These are phyloP conservation scores for Nepenthes gracilis DNA, from an alignment of 148 eudicot genomes.

Conservation along the genomic window DNA sequence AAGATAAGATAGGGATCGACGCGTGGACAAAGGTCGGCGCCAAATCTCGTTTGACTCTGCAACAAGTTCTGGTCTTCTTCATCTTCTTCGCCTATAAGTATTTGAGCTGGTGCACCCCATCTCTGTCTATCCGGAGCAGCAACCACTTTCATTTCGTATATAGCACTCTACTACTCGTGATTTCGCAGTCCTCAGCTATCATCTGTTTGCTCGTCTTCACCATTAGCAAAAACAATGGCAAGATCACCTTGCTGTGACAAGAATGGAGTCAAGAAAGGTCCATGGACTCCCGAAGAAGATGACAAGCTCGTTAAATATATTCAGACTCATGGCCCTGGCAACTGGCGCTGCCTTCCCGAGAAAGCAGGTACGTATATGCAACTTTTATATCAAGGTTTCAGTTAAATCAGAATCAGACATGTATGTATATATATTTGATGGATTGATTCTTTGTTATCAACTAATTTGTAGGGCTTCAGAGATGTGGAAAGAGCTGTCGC, in stretches of 20 bases:
- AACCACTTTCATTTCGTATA: no score
- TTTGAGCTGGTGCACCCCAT: no score
- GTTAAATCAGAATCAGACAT: not conserved
- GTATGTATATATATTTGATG: not conserved
- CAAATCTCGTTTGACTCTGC: no score
- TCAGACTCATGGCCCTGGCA: conserved; percentile 51
- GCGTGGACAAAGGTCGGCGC: no score
- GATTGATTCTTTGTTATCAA: not conserved
- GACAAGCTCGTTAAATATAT: conserved; percentile 57
- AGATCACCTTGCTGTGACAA: conserved; percentile 79
- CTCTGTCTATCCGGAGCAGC: no score
- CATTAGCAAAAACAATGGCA: conserved; percentile 31
- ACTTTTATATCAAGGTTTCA: not conserved
- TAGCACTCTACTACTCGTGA: not conserved
- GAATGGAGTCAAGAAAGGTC: conserved; percentile 69
- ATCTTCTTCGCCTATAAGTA: no score
- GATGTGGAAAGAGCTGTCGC: conserved; percentile 84
- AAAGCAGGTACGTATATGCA: conserved; percentile 40
- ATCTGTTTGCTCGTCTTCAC: not conserved
- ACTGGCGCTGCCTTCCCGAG: conserved; percentile 68
- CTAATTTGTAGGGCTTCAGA: conserved; percentile 43
- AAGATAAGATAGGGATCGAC: no score
- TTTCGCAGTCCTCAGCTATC: not conserved
- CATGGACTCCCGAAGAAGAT: conserved; percentile 83
- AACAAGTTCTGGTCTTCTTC: no score